phyloP scores from a whole-genome alignment of 306 rosid genomes.

The Prinsepia uniflora region DNA sequence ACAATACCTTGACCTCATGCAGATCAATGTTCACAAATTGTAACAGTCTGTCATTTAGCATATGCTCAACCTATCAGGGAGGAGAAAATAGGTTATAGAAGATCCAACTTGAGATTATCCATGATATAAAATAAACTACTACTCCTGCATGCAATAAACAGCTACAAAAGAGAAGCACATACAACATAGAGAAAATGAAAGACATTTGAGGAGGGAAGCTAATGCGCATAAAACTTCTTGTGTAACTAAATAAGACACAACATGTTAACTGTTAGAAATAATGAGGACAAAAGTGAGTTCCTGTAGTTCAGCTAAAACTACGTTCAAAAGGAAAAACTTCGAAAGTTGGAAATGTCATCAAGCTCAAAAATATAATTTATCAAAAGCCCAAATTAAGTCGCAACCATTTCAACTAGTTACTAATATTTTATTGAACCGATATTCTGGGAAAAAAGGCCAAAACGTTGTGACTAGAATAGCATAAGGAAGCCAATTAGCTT shows the following conservation, averaged over 20 bases:
- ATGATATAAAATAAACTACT: not conserved
- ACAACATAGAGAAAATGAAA: not conserved
- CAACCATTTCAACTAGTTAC: not conserved
- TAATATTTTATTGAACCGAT: not conserved
- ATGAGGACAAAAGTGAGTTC: not conserved
- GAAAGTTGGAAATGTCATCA: not conserved
- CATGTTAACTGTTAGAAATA: not conserved
- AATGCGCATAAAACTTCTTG: not conserved
- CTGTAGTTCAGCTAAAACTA: not conserved
- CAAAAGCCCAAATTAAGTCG: not conserved
- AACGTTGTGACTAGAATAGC: not conserved
- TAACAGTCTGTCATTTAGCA: slow-evolving; percentile 94
- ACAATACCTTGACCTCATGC: slow-evolving; percentile 92
- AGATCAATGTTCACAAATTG: slow-evolving; percentile 92
- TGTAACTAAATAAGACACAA: not conserved
- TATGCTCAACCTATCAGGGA: slow-evolving; percentile 79
- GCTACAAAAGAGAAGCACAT: not conserved
- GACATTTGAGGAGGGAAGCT: not conserved
- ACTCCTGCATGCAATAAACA: not conserved
- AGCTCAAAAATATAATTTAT: not conserved
- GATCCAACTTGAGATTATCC: slow-evolving; percentile 8
- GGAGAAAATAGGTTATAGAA: slow-evolving; percentile 33
- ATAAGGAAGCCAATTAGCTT: not conserved
- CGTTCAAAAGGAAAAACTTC: not conserved
- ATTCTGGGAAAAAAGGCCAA: not conserved